Percentiles rank a stretch among this genome's conserved stretches.
Conservation (phyloP, 805 yeast species). For the Starmera caribaea region DNA sequence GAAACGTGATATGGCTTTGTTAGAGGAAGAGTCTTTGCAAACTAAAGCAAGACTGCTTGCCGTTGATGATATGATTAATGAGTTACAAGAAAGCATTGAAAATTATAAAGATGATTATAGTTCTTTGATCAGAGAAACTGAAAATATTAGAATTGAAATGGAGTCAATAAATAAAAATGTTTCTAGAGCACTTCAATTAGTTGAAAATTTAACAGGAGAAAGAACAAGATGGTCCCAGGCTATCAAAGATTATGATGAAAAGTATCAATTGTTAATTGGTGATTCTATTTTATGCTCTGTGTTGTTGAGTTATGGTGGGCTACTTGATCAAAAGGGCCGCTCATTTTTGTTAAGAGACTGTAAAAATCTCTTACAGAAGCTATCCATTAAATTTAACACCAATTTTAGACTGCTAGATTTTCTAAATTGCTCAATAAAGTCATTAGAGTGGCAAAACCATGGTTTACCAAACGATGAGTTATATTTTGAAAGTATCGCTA, state of each 20-base stretch:
- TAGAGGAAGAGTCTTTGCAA: conserved; percentile 52
- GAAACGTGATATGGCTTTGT: conserved; percentile 45
- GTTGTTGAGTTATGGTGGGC: conserved; percentile 51
- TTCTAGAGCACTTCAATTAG: conserved; percentile 46
- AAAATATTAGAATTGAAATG: conserved; percentile 67
- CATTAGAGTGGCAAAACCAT: conserved; percentile 38
- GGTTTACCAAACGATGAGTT: conserved; percentile 53
- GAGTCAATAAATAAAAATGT: conserved; percentile 48
- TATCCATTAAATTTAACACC: conserved; percentile 30
- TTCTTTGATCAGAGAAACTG: conserved; percentile 66
- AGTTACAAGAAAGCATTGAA: conserved; percentile 61
- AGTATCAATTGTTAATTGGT: conserved; percentile 46
- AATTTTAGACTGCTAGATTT: conserved; percentile 25
- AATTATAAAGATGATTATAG: conserved; percentile 61
- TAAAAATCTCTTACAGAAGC: conserved; percentile 24
- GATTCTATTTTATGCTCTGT: conserved; percentile 58
- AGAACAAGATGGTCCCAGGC: conserved; percentile 65
- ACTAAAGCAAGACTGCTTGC: conserved; percentile 66
- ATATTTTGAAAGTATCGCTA: conserved; percentile 52
- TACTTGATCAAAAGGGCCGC: conserved; percentile 40
- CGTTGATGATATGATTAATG: conserved; percentile 71
- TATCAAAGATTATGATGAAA: conserved; percentile 37
- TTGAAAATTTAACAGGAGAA: conserved; percentile 59
- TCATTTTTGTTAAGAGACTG: conserved; percentile 23
- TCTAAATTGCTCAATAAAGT: conserved; percentile 30